These are phyloP conservation scores for Tuber calosporum DNA, from an alignment of 495 filamentous ascomycete genomes.

Conservation along the genomic window DNA sequence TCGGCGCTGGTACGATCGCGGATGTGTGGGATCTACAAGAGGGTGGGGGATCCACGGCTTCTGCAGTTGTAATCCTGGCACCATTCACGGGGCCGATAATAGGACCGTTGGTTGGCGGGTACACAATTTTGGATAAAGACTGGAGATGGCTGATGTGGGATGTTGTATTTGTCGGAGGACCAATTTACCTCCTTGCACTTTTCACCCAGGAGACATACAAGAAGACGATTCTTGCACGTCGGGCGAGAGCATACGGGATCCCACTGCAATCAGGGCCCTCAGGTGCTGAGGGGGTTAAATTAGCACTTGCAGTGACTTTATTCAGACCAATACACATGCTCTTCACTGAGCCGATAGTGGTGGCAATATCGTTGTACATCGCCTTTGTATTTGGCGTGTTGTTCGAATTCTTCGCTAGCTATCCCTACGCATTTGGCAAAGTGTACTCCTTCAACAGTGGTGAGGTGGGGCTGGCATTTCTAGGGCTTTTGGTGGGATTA, in stretches of 20 bases:
- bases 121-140: constrained; percentile 53
- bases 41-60: constrained; percentile 45
- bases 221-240: constrained; percentile 49
- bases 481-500: constrained; percentile 53
- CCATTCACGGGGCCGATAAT: constrained; percentile 54
- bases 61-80: constrained; percentile 50
- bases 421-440: constrained; percentile 50
- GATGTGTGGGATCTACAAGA: constrained; percentile 49
- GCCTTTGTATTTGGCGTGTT: constrained; percentile 57
- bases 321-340: constrained; percentile 58
- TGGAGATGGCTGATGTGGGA: constrained; percentile 57
- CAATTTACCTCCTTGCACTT: constrained; percentile 39
- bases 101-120: constrained; percentile 59
- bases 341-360: constrained; percentile 57
- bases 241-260: constrained; percentile 45
- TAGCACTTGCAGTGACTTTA: constrained; percentile 50
- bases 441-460: constrained; percentile 49
- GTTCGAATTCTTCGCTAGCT: constrained; percentile 57
- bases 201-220: constrained; percentile 56
- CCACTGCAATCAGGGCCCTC: constrained; percentile 40
- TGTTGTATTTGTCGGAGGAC: constrained; percentile 46
- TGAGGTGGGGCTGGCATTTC: constrained; percentile 53
- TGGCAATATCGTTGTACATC: constrained; percentile 54
- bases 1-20: constrained; percentile 51
- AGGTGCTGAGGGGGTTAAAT: constrained; percentile 42